Conservation (phyloP, 2,329 filamentous ascomycete genomes). For the Penicillium sp. region DNA sequence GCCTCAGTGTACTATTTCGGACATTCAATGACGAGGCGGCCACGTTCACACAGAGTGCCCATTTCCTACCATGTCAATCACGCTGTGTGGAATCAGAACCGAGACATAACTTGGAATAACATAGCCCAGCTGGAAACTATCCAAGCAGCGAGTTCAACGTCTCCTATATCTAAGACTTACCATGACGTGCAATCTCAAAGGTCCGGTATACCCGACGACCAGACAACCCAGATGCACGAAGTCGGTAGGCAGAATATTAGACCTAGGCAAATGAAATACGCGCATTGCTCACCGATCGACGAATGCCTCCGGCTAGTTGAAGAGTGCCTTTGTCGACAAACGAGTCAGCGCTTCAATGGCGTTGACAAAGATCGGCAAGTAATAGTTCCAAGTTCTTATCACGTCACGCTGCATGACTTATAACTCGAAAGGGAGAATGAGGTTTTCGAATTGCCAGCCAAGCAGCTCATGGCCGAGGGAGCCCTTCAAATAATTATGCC, state of each 20-base stretch:
- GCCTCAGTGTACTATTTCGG: not conserved
- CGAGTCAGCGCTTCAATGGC: constrained; percentile 35
- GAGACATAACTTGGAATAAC: not conserved
- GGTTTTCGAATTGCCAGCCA: constrained; percentile 22
- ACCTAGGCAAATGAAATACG: not conserved
- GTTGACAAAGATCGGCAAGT: constrained; percentile 36
- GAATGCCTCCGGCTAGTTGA: no score
- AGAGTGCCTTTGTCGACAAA: constrained; percentile 30
- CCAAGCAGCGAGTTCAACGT: not conserved
- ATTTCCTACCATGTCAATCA: not conserved
- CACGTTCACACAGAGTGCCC: not conserved
- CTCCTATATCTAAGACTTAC: constrained; percentile 1
- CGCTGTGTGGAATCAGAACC: not conserved
- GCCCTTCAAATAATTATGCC: not conserved
- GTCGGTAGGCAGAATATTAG: constrained; percentile 11
- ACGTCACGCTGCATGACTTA: not conserved
- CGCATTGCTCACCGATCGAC: not conserved
- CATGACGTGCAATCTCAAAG: constrained; percentile 22
- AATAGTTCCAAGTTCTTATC: not conserved
- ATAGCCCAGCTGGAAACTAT: not conserved
- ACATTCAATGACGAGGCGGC: not conserved
- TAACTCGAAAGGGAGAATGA: constrained; percentile 31
- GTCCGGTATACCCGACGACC: constrained; percentile 20
- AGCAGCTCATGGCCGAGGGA: constrained; percentile 6
- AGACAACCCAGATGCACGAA: constrained; percentile 9